These are phyloP conservation scores for Penicillium sp. DNA, from an alignment of 2,329 filamentous ascomycete species.

Conservation along the genomic window DNA sequence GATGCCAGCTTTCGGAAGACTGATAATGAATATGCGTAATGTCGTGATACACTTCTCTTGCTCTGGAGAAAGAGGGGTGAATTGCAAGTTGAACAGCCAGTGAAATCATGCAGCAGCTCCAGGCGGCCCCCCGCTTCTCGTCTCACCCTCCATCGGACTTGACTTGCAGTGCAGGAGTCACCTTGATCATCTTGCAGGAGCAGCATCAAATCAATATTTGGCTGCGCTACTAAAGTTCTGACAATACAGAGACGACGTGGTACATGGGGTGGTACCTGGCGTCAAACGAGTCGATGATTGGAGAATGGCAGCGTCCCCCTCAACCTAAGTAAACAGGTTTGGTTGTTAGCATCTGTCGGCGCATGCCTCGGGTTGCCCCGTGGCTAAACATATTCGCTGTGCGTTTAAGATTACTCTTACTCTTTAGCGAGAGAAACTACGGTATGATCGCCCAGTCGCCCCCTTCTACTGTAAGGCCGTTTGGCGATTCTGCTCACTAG, in stretches of 20 bases:
- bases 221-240: conserved; percentile 14
- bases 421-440: too few species aligned
- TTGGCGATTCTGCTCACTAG: too few species aligned
- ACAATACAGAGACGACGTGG: conserved; percentile 16
- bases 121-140: conserved; percentile 6
- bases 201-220: conserved; percentile 15
- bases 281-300: conserved; percentile 1
- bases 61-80: not conserved
- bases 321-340: conserved; percentile 1
- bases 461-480: too few species aligned
- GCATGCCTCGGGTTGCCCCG: too few species aligned
- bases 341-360: too few species aligned
- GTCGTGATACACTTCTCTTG: not conserved
- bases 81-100: conserved; percentile 1
- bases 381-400: too few species aligned
- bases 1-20: conserved; percentile 10
- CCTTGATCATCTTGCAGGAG: conserved; percentile 8
- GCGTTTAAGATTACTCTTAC: too few species aligned
- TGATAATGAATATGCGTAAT: conserved; percentile 16
- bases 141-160: conserved; percentile 7
- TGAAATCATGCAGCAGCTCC: conserved; percentile 6
- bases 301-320: not conserved
- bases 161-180: conserved; percentile 10
- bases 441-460: too few species aligned
- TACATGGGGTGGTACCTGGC: too few species aligned